phyloP scores from a whole-genome alignment of 345 rosid genomes.

The Geranium brycei region DNA sequence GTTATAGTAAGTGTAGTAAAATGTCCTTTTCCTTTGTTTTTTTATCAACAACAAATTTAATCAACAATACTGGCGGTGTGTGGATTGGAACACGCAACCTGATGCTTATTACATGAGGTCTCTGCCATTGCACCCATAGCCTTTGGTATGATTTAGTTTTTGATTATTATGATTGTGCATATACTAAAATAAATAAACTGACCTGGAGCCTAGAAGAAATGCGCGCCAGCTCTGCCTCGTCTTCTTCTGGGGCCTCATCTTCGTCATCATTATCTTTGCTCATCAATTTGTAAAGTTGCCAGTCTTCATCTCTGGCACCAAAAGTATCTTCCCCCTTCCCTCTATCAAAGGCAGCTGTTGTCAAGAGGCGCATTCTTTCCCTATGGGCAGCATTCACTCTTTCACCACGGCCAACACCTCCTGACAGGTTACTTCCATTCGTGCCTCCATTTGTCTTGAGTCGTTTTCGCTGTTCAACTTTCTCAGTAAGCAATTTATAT shows the following conservation, averaged over 20 bases:
- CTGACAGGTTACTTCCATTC: slow-evolving; percentile 56
- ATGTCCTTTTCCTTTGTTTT: too few relatives aligned
- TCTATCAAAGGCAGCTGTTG: slow-evolving; percentile 92
- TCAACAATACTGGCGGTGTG: too few relatives aligned
- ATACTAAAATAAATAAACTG: not conserved
- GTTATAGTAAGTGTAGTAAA: too few relatives aligned
- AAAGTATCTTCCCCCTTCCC: slow-evolving; percentile 94
- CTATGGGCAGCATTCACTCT: slow-evolving; percentile 90
- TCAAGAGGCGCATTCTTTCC: slow-evolving; percentile 89
- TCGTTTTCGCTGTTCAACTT: slow-evolving; percentile 73
- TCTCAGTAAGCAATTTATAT: slow-evolving; percentile 71
- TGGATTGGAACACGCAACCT: too few relatives aligned
- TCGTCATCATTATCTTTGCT: slow-evolving; percentile 79
- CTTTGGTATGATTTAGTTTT: too few relatives aligned
- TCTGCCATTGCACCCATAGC: too few relatives aligned
- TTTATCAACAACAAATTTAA: too few relatives aligned
- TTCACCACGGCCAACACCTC: slow-evolving; percentile 89
- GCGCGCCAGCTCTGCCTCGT: slow-evolving; percentile 60
- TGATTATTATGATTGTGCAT: not conserved
- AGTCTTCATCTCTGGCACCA: slow-evolving; percentile 88
- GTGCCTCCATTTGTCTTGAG: slow-evolving; percentile 69
- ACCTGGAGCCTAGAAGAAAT: slow-evolving; percentile 71
- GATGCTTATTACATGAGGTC: too few relatives aligned
- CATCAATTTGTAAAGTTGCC: slow-evolving; percentile 94
- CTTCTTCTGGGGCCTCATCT: slow-evolving; percentile 55